These are phyloP conservation scores for Huiozyma naganishii DNA, from an alignment of 805 yeast species.

Conservation along the genomic window DNA sequence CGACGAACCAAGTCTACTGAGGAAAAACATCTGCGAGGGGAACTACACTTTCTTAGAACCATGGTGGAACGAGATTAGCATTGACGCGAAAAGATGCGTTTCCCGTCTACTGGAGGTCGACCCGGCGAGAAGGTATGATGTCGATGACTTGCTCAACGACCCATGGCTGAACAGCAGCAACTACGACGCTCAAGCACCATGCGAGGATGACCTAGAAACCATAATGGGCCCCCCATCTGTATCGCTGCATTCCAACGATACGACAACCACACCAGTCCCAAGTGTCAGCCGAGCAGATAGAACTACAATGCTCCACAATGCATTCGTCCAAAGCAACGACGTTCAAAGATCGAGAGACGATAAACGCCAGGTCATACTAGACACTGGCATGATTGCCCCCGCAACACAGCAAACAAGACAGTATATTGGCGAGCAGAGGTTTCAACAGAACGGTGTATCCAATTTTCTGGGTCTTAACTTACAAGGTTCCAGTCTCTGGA, in stretches of 20 bases:
- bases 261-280: not conserved
- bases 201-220: not conserved
- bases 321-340: constrained; percentile 2
- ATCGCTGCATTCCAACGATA: not conserved
- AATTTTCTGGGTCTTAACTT: not conserved
- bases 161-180: constrained; percentile 45
- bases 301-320: constrained; percentile 1
- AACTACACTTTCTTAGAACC: constrained; percentile 61
- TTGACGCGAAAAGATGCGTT: constrained; percentile 60
- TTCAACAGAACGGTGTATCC: not conserved
- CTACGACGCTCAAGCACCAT: constrained; percentile 5
- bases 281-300: not conserved
- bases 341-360: constrained; percentile 1
- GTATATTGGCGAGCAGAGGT: not conserved
- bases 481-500: too few relatives aligned
- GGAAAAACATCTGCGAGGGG: constrained; percentile 56
- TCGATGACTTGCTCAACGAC: constrained; percentile 53
- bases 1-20: constrained; percentile 45
- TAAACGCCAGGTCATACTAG: not conserved
- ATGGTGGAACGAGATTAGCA: constrained; percentile 77
- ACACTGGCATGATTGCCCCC: constrained; percentile 1
- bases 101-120: constrained; percentile 55
- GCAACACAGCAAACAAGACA: not conserved
- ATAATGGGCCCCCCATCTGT: not conserved
- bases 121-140: constrained; percentile 53